A percentile compares a stretch with the other conserved stretches of the same genome.
Conservation (phyloP, 75 land plant genomes). For the Cupressus sempervirens region DNA sequence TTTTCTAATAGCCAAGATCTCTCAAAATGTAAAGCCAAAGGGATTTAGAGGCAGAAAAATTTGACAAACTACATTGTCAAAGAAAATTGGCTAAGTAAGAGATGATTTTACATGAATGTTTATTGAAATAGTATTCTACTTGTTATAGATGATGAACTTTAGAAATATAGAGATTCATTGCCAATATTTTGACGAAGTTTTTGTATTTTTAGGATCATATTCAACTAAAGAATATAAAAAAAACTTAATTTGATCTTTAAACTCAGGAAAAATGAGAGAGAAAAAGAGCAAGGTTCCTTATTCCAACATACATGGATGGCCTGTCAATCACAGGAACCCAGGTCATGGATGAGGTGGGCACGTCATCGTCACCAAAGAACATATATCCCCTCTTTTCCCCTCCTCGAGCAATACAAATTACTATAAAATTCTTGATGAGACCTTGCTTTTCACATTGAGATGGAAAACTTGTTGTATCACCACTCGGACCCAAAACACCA, state of each 20-base stretch:
- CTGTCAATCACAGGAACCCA: slow-evolving; percentile 69
- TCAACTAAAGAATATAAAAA: background rate
- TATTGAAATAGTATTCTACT: background rate
- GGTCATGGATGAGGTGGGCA: slow-evolving; percentile 43
- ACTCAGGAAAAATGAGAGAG: background rate
- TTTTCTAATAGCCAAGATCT: no score
- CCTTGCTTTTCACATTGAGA: slow-evolving; percentile 66
- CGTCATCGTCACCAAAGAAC: slow-evolving; percentile 79
- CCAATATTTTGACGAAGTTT: background rate
- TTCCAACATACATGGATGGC: slow-evolving; percentile 23
- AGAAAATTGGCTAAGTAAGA: background rate
- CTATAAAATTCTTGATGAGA: slow-evolving; percentile 59
- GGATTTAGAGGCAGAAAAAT: background rate
- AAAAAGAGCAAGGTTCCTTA: background rate
- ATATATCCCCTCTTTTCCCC: slow-evolving; percentile 60
- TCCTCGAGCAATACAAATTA: slow-evolving; percentile 63
- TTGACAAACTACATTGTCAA: background rate
- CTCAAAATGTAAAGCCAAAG: background rate
- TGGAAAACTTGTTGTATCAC: slow-evolving; percentile 49
- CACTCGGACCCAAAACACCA: slow-evolving; percentile 81
- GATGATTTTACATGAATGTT: background rate
- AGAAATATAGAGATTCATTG: background rate
- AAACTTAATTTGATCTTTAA: background rate
- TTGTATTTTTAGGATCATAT: background rate
- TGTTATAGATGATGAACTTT: no score